phyloP scores from a whole-genome alignment of 352 stramenopile species.

The Pythium scleroteichum region DNA sequence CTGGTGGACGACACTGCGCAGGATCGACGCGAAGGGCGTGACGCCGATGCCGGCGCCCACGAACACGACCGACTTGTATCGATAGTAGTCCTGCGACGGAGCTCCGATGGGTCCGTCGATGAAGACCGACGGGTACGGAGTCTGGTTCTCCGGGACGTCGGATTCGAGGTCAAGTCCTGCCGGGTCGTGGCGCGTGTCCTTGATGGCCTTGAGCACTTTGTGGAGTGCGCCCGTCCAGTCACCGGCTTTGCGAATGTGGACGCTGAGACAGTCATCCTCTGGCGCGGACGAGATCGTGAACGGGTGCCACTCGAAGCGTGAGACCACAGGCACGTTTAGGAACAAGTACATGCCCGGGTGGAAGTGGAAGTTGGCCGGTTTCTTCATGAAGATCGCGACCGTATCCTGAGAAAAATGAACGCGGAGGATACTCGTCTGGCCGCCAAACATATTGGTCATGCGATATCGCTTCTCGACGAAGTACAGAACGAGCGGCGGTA shows the following conservation, averaged over 20 bases:
- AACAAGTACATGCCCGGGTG: constrained; percentile 83
- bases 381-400: constrained; percentile 67
- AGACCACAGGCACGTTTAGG: constrained; percentile 79
- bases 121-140: constrained; percentile 49
- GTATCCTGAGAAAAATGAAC: constrained; percentile 57
- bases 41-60: constrained; percentile 73
- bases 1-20: constrained; percentile 69
- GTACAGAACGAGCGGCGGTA: constrained; percentile 59
- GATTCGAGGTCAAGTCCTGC: constrained; percentile 32
- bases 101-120: constrained; percentile 64
- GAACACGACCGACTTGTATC: constrained; percentile 63
- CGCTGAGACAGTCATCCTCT: constrained; percentile 59
- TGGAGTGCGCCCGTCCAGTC: constrained; percentile 72
- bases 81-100: constrained; percentile 62
- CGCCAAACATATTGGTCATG: constrained; percentile 52
- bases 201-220: constrained; percentile 41
- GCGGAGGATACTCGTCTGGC: constrained; percentile 46
- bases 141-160: constrained; percentile 26
- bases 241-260: constrained; percentile 69
- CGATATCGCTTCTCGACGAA: constrained; percentile 62
- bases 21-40: constrained; percentile 71
- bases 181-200: constrained; percentile 27
- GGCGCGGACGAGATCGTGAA: constrained; percentile 89
- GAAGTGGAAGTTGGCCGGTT: constrained; percentile 57
- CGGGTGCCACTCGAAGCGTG: constrained; percentile 83